phyloP scores from a whole-genome alignment of 164 flowering plant species.

The Stephania japonica region DNA sequence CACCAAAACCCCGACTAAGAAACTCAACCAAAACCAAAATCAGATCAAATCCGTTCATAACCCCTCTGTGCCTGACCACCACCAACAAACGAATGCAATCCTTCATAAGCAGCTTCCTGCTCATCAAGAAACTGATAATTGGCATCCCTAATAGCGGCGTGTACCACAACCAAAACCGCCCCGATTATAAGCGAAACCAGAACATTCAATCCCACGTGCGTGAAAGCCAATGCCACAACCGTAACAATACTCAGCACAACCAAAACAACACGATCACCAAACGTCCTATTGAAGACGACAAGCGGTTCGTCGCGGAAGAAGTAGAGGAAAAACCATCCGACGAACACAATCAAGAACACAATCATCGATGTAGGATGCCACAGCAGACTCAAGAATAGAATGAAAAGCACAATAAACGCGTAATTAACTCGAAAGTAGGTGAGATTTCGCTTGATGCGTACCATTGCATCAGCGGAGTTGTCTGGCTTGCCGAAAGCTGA shows the following conservation, averaged over 20 bases:
- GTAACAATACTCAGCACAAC: constrained; percentile 32
- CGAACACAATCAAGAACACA: constrained; percentile 37
- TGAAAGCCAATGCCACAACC: constrained; percentile 32
- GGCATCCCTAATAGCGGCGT: constrained; percentile 49
- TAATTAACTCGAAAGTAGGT: constrained; percentile 55
- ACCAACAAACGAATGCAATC: constrained; percentile 31
- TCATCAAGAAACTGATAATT: constrained; percentile 37
- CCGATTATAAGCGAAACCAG: constrained; percentile 34
- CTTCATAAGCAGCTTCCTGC: constrained; percentile 20
- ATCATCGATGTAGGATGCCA: constrained; percentile 56
- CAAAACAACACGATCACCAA: constrained; percentile 47
- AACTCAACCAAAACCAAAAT: not conserved
- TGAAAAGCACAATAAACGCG: constrained; percentile 31
- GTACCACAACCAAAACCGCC: constrained; percentile 35
- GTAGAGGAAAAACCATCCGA: constrained; percentile 57
- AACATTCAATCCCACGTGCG: constrained; percentile 45
- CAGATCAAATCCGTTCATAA: constrained; percentile 1
- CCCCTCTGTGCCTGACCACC: constrained; percentile 1
- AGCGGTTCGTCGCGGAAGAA: constrained; percentile 52
- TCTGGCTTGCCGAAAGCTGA: constrained; percentile 43
- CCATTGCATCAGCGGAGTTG: constrained; percentile 40
- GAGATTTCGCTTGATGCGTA: constrained; percentile 44
- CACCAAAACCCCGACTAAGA: not conserved
- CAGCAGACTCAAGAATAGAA: constrained; percentile 48
- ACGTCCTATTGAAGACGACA: constrained; percentile 22